These are phyloP conservation scores for Parastagonospora avenae DNA, from an alignment of 2,329 filamentous ascomycete genomes.

Conservation along the genomic window DNA sequence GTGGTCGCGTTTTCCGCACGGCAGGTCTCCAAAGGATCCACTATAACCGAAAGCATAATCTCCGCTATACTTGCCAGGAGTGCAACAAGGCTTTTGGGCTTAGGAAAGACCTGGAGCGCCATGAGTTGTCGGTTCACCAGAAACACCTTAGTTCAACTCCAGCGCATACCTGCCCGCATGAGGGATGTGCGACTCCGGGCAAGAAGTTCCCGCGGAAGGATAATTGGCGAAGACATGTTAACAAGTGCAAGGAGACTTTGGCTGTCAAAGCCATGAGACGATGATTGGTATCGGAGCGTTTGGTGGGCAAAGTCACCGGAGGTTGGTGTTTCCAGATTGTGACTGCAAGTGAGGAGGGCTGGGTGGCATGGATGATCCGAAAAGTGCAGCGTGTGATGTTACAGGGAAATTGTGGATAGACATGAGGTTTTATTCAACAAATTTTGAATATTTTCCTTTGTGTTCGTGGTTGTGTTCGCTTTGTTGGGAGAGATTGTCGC, in stretches of 20 bases:
- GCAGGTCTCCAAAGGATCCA: not conserved
- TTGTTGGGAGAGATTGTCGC: too few species aligned
- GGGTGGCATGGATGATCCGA: too few species aligned
- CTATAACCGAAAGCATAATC: not conserved
- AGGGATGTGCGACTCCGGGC: not conserved
- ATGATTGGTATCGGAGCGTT: not conserved
- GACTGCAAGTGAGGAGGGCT: too few species aligned
- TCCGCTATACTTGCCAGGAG: not conserved
- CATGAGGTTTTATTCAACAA: too few species aligned
- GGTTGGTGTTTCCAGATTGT: too few species aligned
- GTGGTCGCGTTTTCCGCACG: too few species aligned
- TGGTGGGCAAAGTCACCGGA: not conserved
- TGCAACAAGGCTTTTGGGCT: not conserved
- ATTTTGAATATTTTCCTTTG: too few species aligned
- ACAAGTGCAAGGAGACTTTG: not conserved
- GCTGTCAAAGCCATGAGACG: not conserved
- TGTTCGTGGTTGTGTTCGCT: too few species aligned
- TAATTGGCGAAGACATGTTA: not conserved
- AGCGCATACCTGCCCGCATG: not conserved
- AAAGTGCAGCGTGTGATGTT: too few species aligned
- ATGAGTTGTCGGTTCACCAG: not conserved
- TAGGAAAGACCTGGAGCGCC: not conserved
- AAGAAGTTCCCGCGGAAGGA: not conserved
- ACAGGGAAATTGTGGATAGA: too few species aligned
- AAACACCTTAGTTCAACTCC: not conserved